These are phyloP conservation scores for Lichtheimia ornata DNA, from an alignment of 371 early-diverging fungal genomes.

Conservation along the genomic window DNA sequence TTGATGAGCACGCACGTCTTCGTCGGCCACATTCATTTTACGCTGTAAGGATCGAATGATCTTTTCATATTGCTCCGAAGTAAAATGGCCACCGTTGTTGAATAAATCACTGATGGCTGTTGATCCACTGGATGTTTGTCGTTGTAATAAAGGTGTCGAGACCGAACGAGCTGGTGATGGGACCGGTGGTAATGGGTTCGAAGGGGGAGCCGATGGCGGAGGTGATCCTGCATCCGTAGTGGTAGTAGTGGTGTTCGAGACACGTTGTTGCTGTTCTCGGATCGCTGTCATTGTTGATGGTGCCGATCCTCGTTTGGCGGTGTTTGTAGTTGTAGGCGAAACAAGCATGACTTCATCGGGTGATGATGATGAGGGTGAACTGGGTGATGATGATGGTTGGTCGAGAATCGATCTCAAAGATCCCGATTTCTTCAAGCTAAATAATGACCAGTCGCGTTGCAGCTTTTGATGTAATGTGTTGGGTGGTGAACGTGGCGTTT, in stretches of 20 bases:
- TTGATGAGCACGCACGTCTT: constrained; percentile 48
- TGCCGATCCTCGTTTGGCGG: constrained; percentile 2
- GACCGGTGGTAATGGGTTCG: constrained; percentile 51
- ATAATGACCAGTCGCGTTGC: constrained; percentile 4
- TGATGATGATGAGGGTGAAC: not conserved
- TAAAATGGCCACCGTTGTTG: constrained; percentile 18
- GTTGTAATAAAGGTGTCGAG: constrained; percentile 15
- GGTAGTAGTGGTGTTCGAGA: too few relatives aligned
- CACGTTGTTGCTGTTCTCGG: constrained; percentile 7
- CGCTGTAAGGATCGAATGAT: constrained; percentile 48
- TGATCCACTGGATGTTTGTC: constrained; percentile 8
- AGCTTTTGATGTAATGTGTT: constrained; percentile 5
- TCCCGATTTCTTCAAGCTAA: constrained; percentile 28
- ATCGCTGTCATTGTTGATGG: constrained; percentile 10
- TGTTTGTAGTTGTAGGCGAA: not conserved
- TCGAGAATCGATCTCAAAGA: constrained; percentile 24
- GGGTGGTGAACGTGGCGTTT: constrained; percentile 13
- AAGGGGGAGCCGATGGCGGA: constrained; percentile 38
- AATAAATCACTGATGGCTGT: constrained; percentile 14
- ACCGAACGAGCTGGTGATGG: constrained; percentile 26
- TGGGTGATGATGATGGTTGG: not conserved
- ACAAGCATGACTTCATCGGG: not conserved
- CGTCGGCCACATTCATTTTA: constrained; percentile 43
- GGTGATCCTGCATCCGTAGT: constrained; percentile 10
- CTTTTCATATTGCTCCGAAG: constrained; percentile 49